A percentile compares a stretch with the other conserved stretches of the same genome.
Conservation (phyloP, 1,284 basidiomycete genomes). For the Puccinia hordei region DNA sequence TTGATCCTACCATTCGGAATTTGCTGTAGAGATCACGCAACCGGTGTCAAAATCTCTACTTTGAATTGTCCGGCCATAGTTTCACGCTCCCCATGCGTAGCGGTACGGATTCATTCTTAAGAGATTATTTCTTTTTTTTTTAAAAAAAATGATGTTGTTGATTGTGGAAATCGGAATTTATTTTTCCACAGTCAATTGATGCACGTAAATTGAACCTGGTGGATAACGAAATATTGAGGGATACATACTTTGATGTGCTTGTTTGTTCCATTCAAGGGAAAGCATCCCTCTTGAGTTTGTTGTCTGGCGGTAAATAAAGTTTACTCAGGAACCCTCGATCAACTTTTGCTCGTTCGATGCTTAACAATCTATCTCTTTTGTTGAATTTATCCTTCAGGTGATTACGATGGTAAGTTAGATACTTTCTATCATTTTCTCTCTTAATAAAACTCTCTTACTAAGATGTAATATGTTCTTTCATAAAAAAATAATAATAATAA, state of each 20-base stretch:
- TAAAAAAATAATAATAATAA: too few species aligned
- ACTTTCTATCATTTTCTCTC: too few species aligned
- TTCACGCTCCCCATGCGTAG: slow-evolving; percentile 30
- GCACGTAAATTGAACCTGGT: slow-evolving; percentile 29
- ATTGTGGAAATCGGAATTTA: background rate
- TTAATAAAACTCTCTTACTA: too few species aligned
- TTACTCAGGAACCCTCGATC: background rate
- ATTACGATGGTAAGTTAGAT: slow-evolving; percentile 50
- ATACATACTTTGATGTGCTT: slow-evolving; percentile 37
- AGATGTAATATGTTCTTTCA: too few species aligned
- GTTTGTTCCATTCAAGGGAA: slow-evolving; percentile 42
- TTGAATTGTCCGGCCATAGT: slow-evolving; percentile 22
- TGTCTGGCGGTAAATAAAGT: slow-evolving; percentile 37
- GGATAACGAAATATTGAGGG: slow-evolving; percentile 12
- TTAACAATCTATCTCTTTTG: background rate
- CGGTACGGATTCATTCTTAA: slow-evolving; percentile 16
- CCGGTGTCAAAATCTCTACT: background rate
- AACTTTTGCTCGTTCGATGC: background rate
- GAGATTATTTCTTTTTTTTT: background rate
- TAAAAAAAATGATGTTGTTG: background rate
- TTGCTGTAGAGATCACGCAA: background rate
- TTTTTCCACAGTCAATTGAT: slow-evolving; percentile 36
- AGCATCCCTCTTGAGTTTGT: slow-evolving; percentile 22
- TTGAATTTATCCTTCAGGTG: slow-evolving; percentile 2
- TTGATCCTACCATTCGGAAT: background rate